These are phyloP conservation scores for Viridothelium virens DNA, from an alignment of 495 filamentous ascomycete species.

Conservation along the genomic window DNA sequence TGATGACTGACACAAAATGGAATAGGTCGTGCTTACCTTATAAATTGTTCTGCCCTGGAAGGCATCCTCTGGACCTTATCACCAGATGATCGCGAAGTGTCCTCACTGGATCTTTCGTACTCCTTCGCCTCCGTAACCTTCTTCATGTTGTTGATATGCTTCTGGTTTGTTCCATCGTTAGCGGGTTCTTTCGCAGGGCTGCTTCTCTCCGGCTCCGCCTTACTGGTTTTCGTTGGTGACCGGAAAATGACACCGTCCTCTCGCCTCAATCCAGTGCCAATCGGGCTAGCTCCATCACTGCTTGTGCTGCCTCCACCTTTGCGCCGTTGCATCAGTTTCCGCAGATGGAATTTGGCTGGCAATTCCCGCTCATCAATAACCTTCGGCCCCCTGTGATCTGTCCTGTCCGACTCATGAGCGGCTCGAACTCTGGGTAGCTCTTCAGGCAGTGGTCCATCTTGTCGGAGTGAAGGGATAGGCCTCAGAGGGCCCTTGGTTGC, in stretches of 20 bases:
- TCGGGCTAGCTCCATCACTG: background rate
- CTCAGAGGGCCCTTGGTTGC: background rate
- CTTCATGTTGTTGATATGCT: background rate
- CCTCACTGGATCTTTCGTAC: background rate
- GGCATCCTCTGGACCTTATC: background rate
- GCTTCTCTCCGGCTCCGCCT: background rate
- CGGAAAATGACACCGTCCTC: background rate
- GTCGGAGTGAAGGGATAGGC: constrained; percentile 1
- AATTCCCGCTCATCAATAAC: background rate
- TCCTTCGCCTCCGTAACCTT: background rate
- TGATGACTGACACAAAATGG: background rate
- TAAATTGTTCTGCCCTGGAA: background rate
- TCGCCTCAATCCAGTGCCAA: background rate
- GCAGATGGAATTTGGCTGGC: background rate
- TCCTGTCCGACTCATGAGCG: background rate
- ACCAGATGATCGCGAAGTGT: background rate
- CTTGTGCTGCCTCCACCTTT: background rate
- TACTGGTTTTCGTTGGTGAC: background rate
- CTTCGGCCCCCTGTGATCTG: background rate
- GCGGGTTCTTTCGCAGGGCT: no score
- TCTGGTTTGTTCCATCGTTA: background rate
- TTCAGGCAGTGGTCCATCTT: background rate
- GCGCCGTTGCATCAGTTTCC: background rate
- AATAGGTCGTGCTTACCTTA: background rate
- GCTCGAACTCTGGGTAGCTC: background rate